phyloP scores from a whole-genome alignment of 2,329 filamentous ascomycete genomes.

The Phyllachora maydis region DNA sequence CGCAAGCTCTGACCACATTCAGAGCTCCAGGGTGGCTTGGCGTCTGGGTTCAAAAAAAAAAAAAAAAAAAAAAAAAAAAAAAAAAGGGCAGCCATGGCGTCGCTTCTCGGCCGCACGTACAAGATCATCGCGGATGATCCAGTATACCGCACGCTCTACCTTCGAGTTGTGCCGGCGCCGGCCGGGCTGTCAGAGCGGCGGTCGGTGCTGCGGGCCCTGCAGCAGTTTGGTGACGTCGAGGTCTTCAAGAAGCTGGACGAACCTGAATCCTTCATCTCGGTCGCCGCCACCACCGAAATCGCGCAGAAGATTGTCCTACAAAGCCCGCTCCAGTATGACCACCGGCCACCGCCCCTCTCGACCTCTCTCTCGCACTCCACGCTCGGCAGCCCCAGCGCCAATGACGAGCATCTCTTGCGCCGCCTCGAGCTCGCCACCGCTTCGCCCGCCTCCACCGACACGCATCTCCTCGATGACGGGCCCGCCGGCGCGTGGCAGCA shows the following conservation, averaged over 20 bases:
- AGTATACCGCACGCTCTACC: conserved; percentile 17
- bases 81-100: conserved; percentile 1
- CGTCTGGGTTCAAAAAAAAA: conserved; percentile 2
- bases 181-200: conserved; percentile 30
- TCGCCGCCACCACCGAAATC: conserved; percentile 18
- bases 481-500: too few relatives aligned
- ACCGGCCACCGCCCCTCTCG: conserved; percentile 5
- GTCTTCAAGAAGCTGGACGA: conserved; percentile 27
- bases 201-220: conserved; percentile 28
- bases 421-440: too few relatives aligned
- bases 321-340: conserved; percentile 25
- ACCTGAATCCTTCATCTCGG: conserved; percentile 29
- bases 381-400: too few relatives aligned
- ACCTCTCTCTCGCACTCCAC: too few relatives aligned
- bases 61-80: conserved; percentile 1
- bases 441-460: too few relatives aligned
- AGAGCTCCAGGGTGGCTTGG: too few relatives aligned
- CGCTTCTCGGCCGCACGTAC: too few relatives aligned
- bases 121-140: too few relatives aligned
- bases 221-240: conserved; percentile 26
- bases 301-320: conserved; percentile 17
- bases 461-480: too few relatives aligned
- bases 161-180: conserved; percentile 29
- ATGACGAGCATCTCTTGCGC: too few relatives aligned
- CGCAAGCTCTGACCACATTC: too few relatives aligned